A percentile compares a stretch with the other conserved stretches of the same genome.
Conservation (phyloP, 305 asterid genomes). For the Petunia hybrid region DNA sequence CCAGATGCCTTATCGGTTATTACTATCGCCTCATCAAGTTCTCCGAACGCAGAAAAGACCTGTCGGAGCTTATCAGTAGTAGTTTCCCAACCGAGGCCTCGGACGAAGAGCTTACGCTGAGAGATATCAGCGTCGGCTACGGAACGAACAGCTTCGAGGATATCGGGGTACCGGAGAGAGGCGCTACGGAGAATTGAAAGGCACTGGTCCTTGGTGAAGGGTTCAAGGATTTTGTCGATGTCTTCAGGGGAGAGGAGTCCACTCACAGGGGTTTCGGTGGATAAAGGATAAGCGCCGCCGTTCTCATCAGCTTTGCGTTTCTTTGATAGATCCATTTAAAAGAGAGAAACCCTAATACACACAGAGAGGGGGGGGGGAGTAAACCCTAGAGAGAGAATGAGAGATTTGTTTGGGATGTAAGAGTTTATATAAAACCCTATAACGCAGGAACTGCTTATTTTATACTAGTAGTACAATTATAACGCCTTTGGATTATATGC, state of each 20-base stretch:
- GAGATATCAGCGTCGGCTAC: constrained; percentile 86
- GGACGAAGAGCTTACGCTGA: constrained; percentile 86
- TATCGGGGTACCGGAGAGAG: constrained; percentile 74
- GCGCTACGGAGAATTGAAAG: constrained; percentile 81
- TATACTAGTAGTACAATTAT: too few species aligned
- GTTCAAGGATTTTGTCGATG: constrained; percentile 79
- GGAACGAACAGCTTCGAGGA: constrained; percentile 72
- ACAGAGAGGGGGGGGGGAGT: constrained; percentile 38
- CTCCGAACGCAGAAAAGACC: constrained; percentile 75
- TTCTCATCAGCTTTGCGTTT: constrained; percentile 92
- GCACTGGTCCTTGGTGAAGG: constrained; percentile 83
- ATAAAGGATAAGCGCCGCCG: constrained; percentile 62
- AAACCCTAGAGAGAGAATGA: constrained; percentile 41
- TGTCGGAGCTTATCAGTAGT: constrained; percentile 85
- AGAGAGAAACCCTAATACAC: not conserved
- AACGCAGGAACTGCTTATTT: not conserved
- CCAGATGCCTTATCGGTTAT: constrained; percentile 84
- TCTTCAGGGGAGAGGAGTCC: constrained; percentile 68
- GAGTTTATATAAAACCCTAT: not conserved
- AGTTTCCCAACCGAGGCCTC: constrained; percentile 98
- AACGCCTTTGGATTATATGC: too few species aligned
- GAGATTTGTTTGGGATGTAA: not conserved
- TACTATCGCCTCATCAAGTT: constrained; percentile 87
- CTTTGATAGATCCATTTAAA: constrained; percentile 76
- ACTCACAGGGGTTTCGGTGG: constrained; percentile 44